These are phyloP conservation scores for Penicillium freii DNA, from an alignment of 2,329 filamentous ascomycete species.

Conservation along the genomic window DNA sequence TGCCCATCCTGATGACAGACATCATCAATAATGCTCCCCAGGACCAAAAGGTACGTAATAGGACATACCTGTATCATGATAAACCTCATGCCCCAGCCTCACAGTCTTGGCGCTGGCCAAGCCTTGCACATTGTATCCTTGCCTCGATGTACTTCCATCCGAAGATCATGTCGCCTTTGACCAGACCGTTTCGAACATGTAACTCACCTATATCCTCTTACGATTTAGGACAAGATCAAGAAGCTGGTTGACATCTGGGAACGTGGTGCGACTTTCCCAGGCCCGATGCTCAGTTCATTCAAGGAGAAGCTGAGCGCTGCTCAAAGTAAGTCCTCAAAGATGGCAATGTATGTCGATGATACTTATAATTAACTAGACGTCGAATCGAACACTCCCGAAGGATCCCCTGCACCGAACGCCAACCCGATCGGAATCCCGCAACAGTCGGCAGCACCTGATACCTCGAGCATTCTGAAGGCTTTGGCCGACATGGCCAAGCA, in stretches of 20 bases:
- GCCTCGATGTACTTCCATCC: not conserved
- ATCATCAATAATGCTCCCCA: conserved; percentile 82
- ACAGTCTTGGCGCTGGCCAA: conserved; percentile 16
- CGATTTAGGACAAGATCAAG: conserved; percentile 83
- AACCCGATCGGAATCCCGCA: conserved; percentile 39
- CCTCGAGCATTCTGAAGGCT: conserved; percentile 69
- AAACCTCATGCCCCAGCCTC: conserved; percentile 26
- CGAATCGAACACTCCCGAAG: conserved; percentile 67
- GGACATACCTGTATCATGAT: conserved; percentile 29
- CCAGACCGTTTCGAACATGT: conserved; percentile 28
- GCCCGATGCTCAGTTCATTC: conserved; percentile 74
- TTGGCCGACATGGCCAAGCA: conserved; percentile 78
- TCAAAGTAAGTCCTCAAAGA: conserved; percentile 59
- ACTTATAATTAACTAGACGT: conserved; percentile 51
- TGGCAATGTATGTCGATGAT: not conserved
- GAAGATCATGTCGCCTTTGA: not conserved
- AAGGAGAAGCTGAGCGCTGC: conserved; percentile 72
- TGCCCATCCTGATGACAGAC: conserved; percentile 93
- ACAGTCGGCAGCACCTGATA: conserved; percentile 49
- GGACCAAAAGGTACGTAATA: conserved; percentile 90
- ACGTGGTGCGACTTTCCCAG: conserved; percentile 86
- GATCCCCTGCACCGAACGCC: conserved; percentile 49
- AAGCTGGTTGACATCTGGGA: conserved; percentile 99
- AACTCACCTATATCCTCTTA: conserved; percentile 50
- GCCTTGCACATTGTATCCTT: not conserved